Evolutionary conservation across 2,329 filamentous ascomycete species (phyloP), one percentile per base, ranked within the genome.

Genomic region (Boeremia exigua): DNA sequence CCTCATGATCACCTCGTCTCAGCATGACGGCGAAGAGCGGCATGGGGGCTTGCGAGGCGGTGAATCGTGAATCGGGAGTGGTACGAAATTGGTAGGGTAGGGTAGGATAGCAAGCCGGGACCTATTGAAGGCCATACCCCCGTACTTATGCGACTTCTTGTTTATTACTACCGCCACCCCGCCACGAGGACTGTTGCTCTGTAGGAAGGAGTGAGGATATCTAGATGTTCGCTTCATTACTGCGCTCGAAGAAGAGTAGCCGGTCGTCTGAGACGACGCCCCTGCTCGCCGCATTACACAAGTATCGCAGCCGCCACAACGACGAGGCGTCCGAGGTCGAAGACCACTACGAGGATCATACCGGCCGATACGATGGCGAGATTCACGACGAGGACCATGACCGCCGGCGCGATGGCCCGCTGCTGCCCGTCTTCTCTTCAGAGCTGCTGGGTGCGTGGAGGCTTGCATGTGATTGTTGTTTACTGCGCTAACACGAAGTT

Each of bases 381-480:
- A 63, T 69, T 8, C 66, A 73, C 8, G 63, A 73, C 32, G 68
- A 72, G n/a, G 61, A 68, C 28, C 58, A 67, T 15, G 65, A 67
- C 37, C 59, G 67, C 15, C 65, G 61, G 30, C 66, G 65, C 15
- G 70, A 76, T 50, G 71, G 69, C 1, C 72, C 75, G 25, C 38
- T 78, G 54, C 68, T 78, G 47, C 75, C 75, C 17, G 75, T 78
- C 59, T 78, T 78, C 65, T 75, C 74, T 17, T 68, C 74, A 2
- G 67, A 74, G 15, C 59, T 75, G 36, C 63, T 78, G 29, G 75
- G 75, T 76, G 67, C 49, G 60, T 61, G 29, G 37, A 14, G 37
- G 30, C 25, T 56, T 37, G 47, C 42, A 51, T 51, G 53, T 56
- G 23, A 42, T 19, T 12, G 33, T 40, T 58, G 56, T 66, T 62